Base-by-base conservation (phyloP, 345 rosid genomes). In the Balakata baccata region DNA sequence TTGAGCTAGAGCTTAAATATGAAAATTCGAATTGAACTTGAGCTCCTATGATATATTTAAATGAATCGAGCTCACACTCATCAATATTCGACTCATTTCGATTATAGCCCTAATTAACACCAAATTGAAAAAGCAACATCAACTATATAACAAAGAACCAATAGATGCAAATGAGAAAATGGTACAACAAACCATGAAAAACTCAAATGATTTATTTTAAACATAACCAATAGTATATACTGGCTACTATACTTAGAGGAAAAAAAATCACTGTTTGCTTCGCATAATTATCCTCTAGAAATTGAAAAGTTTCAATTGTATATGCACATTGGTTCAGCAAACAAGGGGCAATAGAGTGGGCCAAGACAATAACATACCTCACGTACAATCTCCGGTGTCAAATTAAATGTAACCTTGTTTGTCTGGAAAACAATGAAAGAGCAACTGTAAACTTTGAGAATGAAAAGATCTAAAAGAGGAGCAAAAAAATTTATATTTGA, bases 321-420 rank as follows among this genome's bases (percentile, higher is more conserved):
- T 6, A 60, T 29, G 18, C 6, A 41, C 18, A 63, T 3, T 14
- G 64, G 47, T 63, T 41, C n/a, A 25, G 43, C 46, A 57, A 25
- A 10, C 37, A 25, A 11, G 3, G 20, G 14, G 49, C 57, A 29
- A 3, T 38, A 43, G 62, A 10, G 22, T 43, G 23, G 37, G 54
- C 29, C 47, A 18, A 50, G 29, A 18, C 53, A 34, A 69, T 54
- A 68, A 39, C 80, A 82, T 73, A 91, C 98, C 94, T 95, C 96
- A 76, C 89, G 86, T 71, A 91, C 92, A 29, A 92, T 80, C 89
- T 94, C 98, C 10, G 96, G 87, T 4, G 97, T 89, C 81, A 90
- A 84, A 82, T 82, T 92, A 83, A 89, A 95, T 13, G 94, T 95
- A 77, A 92, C 92, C 73, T 86, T 90, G 88, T 95, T 95, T 41